Conservation (phyloP, 2,329 filamentous ascomycete species). For the Blastomyces silverae region DNA sequence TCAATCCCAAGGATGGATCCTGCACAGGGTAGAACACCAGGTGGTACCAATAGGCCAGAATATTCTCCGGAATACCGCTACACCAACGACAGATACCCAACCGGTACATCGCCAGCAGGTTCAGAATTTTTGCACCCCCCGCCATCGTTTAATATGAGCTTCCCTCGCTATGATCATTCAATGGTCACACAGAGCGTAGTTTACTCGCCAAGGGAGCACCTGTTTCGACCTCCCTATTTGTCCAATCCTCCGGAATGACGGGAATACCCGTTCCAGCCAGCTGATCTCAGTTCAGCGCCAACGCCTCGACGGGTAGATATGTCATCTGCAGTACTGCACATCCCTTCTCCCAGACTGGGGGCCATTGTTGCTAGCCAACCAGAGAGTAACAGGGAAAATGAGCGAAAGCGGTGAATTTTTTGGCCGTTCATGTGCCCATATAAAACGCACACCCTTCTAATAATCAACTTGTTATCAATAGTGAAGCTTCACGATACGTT, state of each 20-base stretch:
- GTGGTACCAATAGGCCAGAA: not conserved
- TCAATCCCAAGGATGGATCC: not conserved
- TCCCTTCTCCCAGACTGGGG: not conserved
- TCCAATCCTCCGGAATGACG: not conserved
- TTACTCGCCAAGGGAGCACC: too few relatives aligned
- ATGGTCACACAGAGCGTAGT: not conserved
- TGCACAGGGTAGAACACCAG: not conserved
- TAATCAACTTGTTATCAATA: not conserved
- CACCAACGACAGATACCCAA: not conserved
- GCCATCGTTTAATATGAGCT: not conserved
- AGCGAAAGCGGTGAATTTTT: constrained; percentile 1
- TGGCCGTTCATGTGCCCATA: not conserved
- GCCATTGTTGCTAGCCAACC: not conserved
- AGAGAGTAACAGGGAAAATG: not conserved
- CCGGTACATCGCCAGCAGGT: not conserved
- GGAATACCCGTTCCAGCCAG: not conserved
- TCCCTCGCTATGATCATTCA: not conserved
- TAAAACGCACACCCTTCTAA: constrained; percentile 5
- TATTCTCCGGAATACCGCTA: not conserved
- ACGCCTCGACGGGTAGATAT: not conserved
- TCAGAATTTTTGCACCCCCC: not conserved
- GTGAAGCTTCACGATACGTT: not conserved
- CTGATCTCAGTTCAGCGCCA: not conserved
- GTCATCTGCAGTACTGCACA: not conserved
- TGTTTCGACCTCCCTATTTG: not conserved